Base-by-base conservation (phyloP, 805 yeast genomes). In the Komagataella ulmi region DNA sequence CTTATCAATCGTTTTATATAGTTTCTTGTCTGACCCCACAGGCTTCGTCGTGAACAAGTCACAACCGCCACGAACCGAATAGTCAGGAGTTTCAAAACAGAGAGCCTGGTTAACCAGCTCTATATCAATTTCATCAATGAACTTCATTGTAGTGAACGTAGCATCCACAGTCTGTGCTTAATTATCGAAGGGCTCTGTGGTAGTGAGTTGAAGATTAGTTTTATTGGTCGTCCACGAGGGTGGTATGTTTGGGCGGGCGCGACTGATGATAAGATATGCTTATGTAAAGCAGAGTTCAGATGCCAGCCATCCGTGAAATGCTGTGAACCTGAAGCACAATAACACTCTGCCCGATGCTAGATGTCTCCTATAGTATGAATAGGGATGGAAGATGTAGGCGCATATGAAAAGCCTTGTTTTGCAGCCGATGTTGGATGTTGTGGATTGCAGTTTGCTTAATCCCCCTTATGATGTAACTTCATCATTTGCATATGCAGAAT, bases 11-110 rank as follows among this genome's bases (percentile, higher is more conserved):
- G 90, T 81, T 65, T 88, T 88, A 71, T 86, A 88, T 24, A 91
- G 75, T 66, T 90, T 90, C 58, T 89, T 77, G 66, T 93, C 99
- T 1, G 91, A 76, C 1, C 93, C 88, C 21, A 90, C 88, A 1
- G 97, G 89, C 61, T 91, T 93, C 1, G 99, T 93, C 1, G 98
- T 87, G 62, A 88, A 93, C 49, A 93, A 75, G 62, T 93, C 99
- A 63, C 96, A 83, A 23, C 95, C 89, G 10, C 97, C 98, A 52
- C 79, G 77, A 45, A 93, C 80, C 58, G 76, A 83, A 60, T 85
- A 79, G 58, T 85, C 95, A 1, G 79, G 73, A 3, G 89, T 81
- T 56, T 82, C 86, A 57, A 88, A 88, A 57, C 82, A 81, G 52
- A 93, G 77, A 51, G 88, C 85, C 61, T 89, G 95, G 62, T 89